Percentiles rank a stretch among this genome's conserved stretches.
Conservation (phyloP, 352 stramenopile genomes). For the Phytopythium ostracodes region DNA sequence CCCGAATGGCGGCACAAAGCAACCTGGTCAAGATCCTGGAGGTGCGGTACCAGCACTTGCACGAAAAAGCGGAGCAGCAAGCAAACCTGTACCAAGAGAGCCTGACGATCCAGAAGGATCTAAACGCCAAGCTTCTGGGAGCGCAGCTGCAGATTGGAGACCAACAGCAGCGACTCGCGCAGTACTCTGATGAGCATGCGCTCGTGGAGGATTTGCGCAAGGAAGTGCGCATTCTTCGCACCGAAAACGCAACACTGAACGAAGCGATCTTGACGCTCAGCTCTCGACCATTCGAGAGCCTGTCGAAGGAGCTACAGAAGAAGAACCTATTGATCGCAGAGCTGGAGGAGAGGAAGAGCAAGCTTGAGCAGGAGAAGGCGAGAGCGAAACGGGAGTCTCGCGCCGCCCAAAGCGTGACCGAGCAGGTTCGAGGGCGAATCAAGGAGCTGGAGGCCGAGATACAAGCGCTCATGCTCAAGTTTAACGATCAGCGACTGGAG, state of each 20-base stretch:
- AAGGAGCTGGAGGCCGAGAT: constrained; percentile 20
- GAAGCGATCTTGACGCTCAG: constrained; percentile 40
- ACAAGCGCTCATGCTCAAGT: constrained; percentile 17
- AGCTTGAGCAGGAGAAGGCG: constrained; percentile 14
- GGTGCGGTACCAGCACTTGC: constrained; percentile 40
- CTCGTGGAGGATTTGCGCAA: constrained; percentile 32
- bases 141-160: constrained; percentile 33
- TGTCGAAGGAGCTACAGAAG: constrained; percentile 33
- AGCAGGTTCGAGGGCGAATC: constrained; percentile 13
- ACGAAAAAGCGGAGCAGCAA: constrained; percentile 35
- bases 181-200: constrained; percentile 25
- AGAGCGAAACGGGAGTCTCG: neutral
- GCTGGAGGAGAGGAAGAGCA: constrained; percentile 21
- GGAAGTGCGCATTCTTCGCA: constrained; percentile 46
- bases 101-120: constrained; percentile 27
- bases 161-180: constrained; percentile 32
- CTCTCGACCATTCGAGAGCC: constrained; percentile 42
- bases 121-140: constrained; percentile 39
- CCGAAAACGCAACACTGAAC: constrained; percentile 53
- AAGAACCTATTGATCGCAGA: constrained; percentile 47
- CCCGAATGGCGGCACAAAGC: constrained; percentile 24
- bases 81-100: constrained; percentile 36
- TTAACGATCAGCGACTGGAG: constrained; percentile 13
- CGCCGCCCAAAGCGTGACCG: constrained; percentile 8
- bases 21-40: constrained; percentile 54